Base-by-base conservation (phyloP, 108 stramenopile species). In the Fragilaria radians region DNA sequence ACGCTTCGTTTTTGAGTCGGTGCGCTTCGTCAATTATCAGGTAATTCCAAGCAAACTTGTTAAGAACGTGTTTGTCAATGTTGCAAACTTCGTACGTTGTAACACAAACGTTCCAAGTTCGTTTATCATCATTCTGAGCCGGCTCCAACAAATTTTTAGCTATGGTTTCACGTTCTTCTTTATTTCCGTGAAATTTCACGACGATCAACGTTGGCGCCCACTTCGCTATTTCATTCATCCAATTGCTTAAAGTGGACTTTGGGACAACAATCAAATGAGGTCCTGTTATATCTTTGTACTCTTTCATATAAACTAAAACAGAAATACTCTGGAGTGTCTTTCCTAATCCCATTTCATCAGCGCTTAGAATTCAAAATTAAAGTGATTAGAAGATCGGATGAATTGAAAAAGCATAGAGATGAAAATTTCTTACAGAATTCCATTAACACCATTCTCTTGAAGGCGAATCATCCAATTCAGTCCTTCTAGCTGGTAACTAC, bases 1-100 rank as follows among this genome's bases (percentile, higher is more conserved):
- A 88, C 0, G 85, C 79, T 74, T 96, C 94, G 58, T 97, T 98
- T 80, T 98, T 98, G 34, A 99, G 69, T 52, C 73, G 55, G 49
- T 74, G 73, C 32, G 89, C 70, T 49, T 98, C 97, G 64, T 99
- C 99, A 62, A 99, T 97, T 58, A 99, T 88, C 52, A 99, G 73
- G 65, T 95, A 96, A 27, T 66, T 71, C 98, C 98, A 99, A 1
- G 95, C 88, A 68, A 98, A 87, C 65, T 93, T 85, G 52, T 66
- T 76, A 62, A 98, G 72, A 19, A 79, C 65, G 46, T 78, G 79
- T 65, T 78, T 77, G 28, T 98, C 98, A 22, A 86, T 83, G 55
- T 96, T 96, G 58, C 89, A 89, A 31, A 96, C 81, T 76, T 98
- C 99, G 75, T 99, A 99, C 4, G 97, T 98, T 18, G 99, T 98